Conservation (phyloP, 441 rosid species). For the Eruca vesicaria region DNA sequence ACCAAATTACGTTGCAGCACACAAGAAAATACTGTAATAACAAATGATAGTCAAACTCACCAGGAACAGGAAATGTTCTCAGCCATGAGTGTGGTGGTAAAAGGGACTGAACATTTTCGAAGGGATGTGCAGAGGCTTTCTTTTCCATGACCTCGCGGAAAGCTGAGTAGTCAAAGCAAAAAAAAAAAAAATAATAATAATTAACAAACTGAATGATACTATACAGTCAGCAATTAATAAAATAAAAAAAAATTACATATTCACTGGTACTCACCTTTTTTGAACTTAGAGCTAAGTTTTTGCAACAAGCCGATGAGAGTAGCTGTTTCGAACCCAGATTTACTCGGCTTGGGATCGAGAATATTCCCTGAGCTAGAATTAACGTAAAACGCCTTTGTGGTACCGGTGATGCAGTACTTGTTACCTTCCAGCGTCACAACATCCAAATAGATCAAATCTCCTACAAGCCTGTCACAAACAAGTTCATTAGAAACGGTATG, state of each 20-base stretch:
- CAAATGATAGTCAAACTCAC: slow-evolving; percentile 55
- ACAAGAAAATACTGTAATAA: background rate
- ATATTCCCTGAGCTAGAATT: slow-evolving; percentile 78
- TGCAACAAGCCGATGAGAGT: slow-evolving; percentile 92
- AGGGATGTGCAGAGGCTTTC: slow-evolving; percentile 98
- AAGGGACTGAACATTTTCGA: slow-evolving; percentile 95
- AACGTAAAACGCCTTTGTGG: slow-evolving; percentile 82
- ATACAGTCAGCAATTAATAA: background rate
- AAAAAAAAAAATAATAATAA: slow-evolving; percentile 23
- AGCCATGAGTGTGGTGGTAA: slow-evolving; percentile 97
- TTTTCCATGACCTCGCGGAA: slow-evolving; percentile 92
- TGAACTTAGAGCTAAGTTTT: slow-evolving; percentile 87
- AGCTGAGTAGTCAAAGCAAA: slow-evolving; percentile 46
- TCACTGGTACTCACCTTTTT: slow-evolving; percentile 60
- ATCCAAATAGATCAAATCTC: slow-evolving; percentile 95
- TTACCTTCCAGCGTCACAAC: slow-evolving; percentile 84
- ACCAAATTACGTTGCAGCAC: background rate
- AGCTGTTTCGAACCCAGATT: slow-evolving; percentile 78
- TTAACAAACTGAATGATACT: slow-evolving; percentile 7
- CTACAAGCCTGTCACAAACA: slow-evolving; percentile 70
- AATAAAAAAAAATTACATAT: too few relatives aligned
- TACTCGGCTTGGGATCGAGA: slow-evolving; percentile 85
- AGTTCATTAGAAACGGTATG: slow-evolving; percentile 4
- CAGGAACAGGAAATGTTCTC: slow-evolving; percentile 78
- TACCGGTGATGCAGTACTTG: slow-evolving; percentile 83